A percentile compares a stretch with the other conserved stretches of the same genome.
Conservation (phyloP, 768 basidiomycete genomes). For the Trichaptum fuscoviolaceum region DNA sequence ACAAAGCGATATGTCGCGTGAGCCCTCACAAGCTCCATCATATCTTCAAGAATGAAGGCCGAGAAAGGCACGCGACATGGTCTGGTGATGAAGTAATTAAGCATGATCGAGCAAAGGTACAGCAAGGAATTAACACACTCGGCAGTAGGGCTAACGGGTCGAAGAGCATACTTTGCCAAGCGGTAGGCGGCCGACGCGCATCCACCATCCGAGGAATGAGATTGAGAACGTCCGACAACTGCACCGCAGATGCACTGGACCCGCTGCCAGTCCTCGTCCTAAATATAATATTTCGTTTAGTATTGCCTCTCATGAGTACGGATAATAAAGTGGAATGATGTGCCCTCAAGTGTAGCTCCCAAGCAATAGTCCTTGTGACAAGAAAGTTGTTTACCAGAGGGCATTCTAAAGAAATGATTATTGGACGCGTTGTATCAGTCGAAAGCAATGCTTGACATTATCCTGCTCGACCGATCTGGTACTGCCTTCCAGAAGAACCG, state of each 20-base stretch:
- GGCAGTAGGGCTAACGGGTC: slow-evolving; percentile 53
- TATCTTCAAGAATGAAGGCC: slow-evolving; percentile 87
- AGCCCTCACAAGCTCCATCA: slow-evolving; percentile 86
- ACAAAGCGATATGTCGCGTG: slow-evolving; percentile 94
- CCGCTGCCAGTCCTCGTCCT: slow-evolving; percentile 63
- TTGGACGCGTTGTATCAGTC: slow-evolving; percentile 98
- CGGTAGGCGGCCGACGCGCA: slow-evolving; percentile 47
- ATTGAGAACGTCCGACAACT: slow-evolving; percentile 65
- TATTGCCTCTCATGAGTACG: slow-evolving; percentile 10
- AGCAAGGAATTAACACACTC: slow-evolving; percentile 44
- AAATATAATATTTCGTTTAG: slow-evolving; percentile 16
- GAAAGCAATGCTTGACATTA: slow-evolving; percentile 37
- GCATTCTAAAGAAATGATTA: slow-evolving; percentile 39
- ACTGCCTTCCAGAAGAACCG: slow-evolving; percentile 51
- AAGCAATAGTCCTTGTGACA: slow-evolving; percentile 58
- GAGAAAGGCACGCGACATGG: slow-evolving; percentile 55
- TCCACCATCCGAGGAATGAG: slow-evolving; percentile 32
- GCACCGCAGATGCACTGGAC: slow-evolving; percentile 83
- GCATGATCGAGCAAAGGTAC: slow-evolving; percentile 7
- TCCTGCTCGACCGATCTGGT: slow-evolving; percentile 32
- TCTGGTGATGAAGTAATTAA: slow-evolving; percentile 34
- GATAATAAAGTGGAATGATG: slow-evolving; percentile 35
- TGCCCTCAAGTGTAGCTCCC: slow-evolving; percentile 90
- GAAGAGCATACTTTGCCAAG: slow-evolving; percentile 80
- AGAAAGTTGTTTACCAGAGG: slow-evolving; percentile 86